A percentile compares a stretch with the other conserved stretches of the same genome.
Conservation (phyloP, 2,329 filamentous ascomycete genomes). For the Fusarium euwallaceae region DNA sequence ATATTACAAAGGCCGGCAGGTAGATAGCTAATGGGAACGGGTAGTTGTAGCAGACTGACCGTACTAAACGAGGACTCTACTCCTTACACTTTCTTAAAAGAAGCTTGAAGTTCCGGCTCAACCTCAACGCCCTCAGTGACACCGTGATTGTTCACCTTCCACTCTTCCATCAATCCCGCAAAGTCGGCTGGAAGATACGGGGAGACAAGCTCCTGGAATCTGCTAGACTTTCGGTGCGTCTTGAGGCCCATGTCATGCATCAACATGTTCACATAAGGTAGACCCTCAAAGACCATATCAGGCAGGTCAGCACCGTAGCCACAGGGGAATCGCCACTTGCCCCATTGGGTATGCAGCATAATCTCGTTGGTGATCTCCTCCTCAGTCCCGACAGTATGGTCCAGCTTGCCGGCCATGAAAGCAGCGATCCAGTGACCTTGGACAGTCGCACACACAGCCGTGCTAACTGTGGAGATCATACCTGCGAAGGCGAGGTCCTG, state of each 20-base stretch:
- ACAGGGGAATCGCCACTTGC: constrained; percentile 75
- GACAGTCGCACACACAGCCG: neutral
- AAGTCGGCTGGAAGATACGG: constrained; percentile 44
- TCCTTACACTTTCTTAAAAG: neutral
- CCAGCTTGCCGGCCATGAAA: neutral
- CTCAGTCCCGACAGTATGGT: constrained; percentile 43
- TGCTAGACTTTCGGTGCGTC: constrained; percentile 31
- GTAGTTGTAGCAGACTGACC: too few relatives aligned
- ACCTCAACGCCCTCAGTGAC: neutral
- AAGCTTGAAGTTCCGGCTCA: neutral
- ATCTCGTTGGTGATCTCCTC: constrained; percentile 64
- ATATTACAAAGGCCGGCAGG: neutral
- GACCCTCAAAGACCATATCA: constrained; percentile 82
- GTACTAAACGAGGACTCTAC: neutral
- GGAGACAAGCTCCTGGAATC: constrained; percentile 27
- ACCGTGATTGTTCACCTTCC: constrained; percentile 20
- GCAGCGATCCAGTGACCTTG: constrained; percentile 1
- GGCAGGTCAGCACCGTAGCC: constrained; percentile 73
- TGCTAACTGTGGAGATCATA: constrained; percentile 1
- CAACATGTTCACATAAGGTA: constrained; percentile 69
- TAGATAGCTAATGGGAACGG: too few relatives aligned
- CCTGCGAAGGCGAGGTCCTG: neutral
- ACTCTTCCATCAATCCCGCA: constrained; percentile 46
- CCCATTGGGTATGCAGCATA: constrained; percentile 75
- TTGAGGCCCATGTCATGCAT: constrained; percentile 74